phyloP scores from a whole-genome alignment of 2,329 filamentous ascomycete genomes.

The Aschersonia sp. region DNA sequence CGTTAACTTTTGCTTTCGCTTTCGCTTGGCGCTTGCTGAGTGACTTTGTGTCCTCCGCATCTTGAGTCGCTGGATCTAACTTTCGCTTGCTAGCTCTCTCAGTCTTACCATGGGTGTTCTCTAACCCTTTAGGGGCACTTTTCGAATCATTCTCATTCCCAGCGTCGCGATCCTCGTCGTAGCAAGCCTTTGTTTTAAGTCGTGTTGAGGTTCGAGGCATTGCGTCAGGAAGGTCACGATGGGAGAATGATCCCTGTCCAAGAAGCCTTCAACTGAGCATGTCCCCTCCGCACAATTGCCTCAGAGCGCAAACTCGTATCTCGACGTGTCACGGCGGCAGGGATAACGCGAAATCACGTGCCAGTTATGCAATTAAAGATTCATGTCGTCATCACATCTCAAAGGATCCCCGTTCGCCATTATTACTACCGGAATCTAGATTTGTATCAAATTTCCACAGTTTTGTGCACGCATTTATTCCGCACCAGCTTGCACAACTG shows the following conservation, averaged over 20 bases:
- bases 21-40: constrained; percentile 31
- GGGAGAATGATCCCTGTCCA: no score
- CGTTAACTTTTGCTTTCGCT: constrained; percentile 17
- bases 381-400: no score
- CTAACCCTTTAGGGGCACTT: constrained; percentile 2
- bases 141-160: constrained; percentile 1
- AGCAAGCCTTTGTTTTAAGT: constrained; percentile 16
- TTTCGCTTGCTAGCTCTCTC: constrained; percentile 8
- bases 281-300: no score
- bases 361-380: no score
- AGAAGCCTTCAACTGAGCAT: no score
- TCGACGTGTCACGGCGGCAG: no score
- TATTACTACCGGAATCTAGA: no score
- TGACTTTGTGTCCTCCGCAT: constrained; percentile 9
- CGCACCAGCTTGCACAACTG: no score
- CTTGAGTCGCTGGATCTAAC: constrained; percentile 10
- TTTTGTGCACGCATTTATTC: not conserved
- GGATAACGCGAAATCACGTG: no score
- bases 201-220: constrained; percentile 22
- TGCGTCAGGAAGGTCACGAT: not conserved
- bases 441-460: not conserved
- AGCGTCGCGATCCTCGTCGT: constrained; percentile 14
- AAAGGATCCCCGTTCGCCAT: no score
- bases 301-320: no score
- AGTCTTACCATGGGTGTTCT: not conserved